Conservation (phyloP, 352 stramenopile species). For the Pythium myriotylum region DNA sequence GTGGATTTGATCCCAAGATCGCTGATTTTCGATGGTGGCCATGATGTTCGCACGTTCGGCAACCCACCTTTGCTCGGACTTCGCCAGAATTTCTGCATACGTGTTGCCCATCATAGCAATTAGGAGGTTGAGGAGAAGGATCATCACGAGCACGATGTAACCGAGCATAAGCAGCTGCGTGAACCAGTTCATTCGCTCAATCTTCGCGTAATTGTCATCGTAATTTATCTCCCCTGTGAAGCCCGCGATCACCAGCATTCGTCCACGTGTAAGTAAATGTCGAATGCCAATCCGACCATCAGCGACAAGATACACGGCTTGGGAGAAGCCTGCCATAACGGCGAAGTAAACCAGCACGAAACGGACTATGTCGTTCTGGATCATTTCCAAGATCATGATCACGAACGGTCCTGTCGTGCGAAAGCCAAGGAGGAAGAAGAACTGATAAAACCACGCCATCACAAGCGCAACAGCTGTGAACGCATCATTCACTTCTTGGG, state of each 20-base stretch:
- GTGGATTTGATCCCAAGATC: slow-evolving; percentile 36
- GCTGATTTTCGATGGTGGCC: slow-evolving; percentile 58
- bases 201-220: slow-evolving; percentile 51
- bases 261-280: slow-evolving; percentile 43
- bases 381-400: slow-evolving; percentile 71
- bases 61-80: slow-evolving; percentile 62
- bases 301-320: slow-evolving; percentile 58
- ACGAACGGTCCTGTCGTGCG: slow-evolving; percentile 64
- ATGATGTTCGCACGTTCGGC: slow-evolving; percentile 73
- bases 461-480: slow-evolving; percentile 47
- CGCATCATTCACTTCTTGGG: slow-evolving; percentile 44
- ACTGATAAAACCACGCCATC: slow-evolving; percentile 63
- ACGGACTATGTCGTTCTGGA: slow-evolving; percentile 56
- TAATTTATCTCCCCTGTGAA: slow-evolving; percentile 69
- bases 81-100: slow-evolving; percentile 59
- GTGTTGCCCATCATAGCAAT: slow-evolving; percentile 81
- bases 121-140: slow-evolving; percentile 65
- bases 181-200: slow-evolving; percentile 43
- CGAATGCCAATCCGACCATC: slow-evolving; percentile 39
- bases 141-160: slow-evolving; percentile 69
- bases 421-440: slow-evolving; percentile 73
- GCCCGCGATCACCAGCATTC: slow-evolving; percentile 52
- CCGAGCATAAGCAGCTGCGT: slow-evolving; percentile 55
- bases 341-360: slow-evolving; percentile 63
- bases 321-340: slow-evolving; percentile 55